Percentiles rank a stretch among this genome's conserved stretches.
These are phyloP conservation scores for Wallemia ichthyophaga DNA, from an alignment of 1,284 basidiomycete genomes.

Conservation along the genomic window DNA sequence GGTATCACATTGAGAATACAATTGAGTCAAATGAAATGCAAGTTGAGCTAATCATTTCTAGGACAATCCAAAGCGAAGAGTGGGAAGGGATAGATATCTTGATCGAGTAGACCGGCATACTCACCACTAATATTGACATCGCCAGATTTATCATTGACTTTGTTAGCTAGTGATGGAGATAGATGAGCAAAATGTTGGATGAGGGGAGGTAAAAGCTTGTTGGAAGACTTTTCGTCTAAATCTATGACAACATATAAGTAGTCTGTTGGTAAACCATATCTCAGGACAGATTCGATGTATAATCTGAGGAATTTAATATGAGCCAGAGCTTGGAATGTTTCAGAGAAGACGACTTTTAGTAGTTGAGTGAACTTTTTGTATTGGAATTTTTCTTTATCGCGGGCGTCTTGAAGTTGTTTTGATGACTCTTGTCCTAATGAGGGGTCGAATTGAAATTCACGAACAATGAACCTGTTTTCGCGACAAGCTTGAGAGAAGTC, in stretches of 20 bases:
- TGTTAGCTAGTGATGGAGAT: slow-evolving; percentile 26
- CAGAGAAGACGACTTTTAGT: slow-evolving; percentile 34
- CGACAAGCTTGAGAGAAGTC: slow-evolving; percentile 81
- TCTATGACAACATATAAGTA: slow-evolving; percentile 43
- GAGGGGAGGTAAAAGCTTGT: slow-evolving; percentile 44
- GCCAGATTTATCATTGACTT: slow-evolving; percentile 20
- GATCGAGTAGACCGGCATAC: slow-evolving; percentile 65
- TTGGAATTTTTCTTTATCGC: slow-evolving; percentile 31
- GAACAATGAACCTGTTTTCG: slow-evolving; percentile 68
- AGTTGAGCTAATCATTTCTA: slow-evolving; percentile 4
- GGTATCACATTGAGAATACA: not conserved
- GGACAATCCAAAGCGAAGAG: slow-evolving; percentile 21
- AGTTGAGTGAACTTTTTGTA: not conserved
- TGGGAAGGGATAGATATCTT: slow-evolving; percentile 80
- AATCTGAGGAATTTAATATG: slow-evolving; percentile 76
- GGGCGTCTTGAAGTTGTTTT: slow-evolving; percentile 48
- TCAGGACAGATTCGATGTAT: slow-evolving; percentile 79
- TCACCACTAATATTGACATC: slow-evolving; percentile 48
- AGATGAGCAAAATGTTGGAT: slow-evolving; percentile 56
- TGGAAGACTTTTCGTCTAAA: slow-evolving; percentile 61
- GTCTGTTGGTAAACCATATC: slow-evolving; percentile 80
- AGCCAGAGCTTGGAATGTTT: slow-evolving; percentile 76
- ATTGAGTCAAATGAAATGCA: too few relatives aligned
- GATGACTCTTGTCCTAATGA: slow-evolving; percentile 50
- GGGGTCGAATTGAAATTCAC: slow-evolving; percentile 83